Evolutionary conservation across 805 yeast genomes (phyloP), one percentile per base, ranked within the genome.

Genomic region (Ogataea haglerorum): DNA sequence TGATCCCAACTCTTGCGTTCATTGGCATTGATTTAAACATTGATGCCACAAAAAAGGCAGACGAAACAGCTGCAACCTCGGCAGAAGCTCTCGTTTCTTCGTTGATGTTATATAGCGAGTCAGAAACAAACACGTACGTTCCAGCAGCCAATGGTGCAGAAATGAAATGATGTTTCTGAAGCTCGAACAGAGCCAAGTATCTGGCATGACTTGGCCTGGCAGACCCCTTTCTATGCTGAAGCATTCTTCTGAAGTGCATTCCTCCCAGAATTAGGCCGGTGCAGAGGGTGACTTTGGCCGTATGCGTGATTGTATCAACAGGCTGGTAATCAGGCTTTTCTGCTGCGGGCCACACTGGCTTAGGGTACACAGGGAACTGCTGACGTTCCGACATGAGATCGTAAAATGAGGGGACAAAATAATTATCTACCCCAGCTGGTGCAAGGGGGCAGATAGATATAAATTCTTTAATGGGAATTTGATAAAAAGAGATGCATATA

Each of bases 1-100:
- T 69, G 34, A 67, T 56, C 14, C 81, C 81, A n/a, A 74, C 39
- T 22, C 69, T 64, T 43, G 65, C 69, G 26, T 62, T 63, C 37
- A 59, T 48, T 13, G 69, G 51, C 49, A 53, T 45, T 18, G 53
- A 43, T 29, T 52, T 52, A 46, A 57, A 53, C 24, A 58, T 44
- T 0, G 62, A 49, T 19, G 51, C 52, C 12, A 46, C 45, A 5
- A 48, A 27, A 13, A 50, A 43, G 12, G 52, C 48, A 13, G 50
- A 33, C 13, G 50, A 46, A 18, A 45, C 43, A 16, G 68, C 56
- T n/a, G 56, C 38, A 25, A 61, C 52, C 42, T 63, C 67, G 38
- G 48, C 57, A 3, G 40, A 38, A 12, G 63, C 56, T 10, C 53
- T 52, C 30, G 49, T 53, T 19, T 46, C 53, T 42, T 64, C 68